A percentile compares a stretch with the other conserved stretches of the same genome.
Evolutionary conservation across 805 yeast genomes (phyloP).

Genomic region (Cyberlindnera euphorbiae): DNA sequence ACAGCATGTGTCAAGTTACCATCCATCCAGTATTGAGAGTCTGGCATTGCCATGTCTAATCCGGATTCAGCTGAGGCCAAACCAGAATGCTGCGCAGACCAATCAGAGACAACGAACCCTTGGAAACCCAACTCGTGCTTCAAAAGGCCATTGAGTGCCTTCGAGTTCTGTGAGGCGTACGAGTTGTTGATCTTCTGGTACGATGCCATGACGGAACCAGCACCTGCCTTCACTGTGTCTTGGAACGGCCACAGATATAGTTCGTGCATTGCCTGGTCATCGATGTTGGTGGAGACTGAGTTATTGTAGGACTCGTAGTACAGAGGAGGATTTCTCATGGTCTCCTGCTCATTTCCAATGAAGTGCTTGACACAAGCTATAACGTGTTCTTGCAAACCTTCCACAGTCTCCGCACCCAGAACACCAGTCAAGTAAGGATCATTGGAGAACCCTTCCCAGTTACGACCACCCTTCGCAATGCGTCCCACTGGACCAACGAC

Average conservation of each 20-base stretch:
- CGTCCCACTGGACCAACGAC: conserved; percentile 9
- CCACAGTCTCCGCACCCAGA: conserved; percentile 3
- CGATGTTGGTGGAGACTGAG: conserved; percentile 3
- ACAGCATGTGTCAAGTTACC: conserved; percentile 4
- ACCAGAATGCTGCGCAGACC: conserved; percentile 9
- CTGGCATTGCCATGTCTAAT: conserved; percentile 8
- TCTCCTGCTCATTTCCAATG: conserved; percentile 9
- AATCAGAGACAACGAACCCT: conserved; percentile 7
- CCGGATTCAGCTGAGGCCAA: conserved; percentile 3
- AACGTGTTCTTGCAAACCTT: conserved; percentile 5
- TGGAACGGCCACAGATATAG: conserved; percentile 10
- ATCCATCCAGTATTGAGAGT: conserved; percentile 4
- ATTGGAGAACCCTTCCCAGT: conserved; percentile 12
- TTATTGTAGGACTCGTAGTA: conserved; percentile 1
- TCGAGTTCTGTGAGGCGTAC: conserved; percentile 8
- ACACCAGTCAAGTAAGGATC: conserved; percentile 9
- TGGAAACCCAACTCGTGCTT: conserved; percentile 9
- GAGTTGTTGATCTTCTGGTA: conserved; percentile 10
- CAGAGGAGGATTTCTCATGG: conserved; percentile 7
- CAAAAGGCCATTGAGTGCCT: conserved; percentile 5
- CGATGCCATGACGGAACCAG: conserved; percentile 7
- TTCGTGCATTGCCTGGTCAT: conserved; percentile 9
- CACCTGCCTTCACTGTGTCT: conserved; percentile 7
- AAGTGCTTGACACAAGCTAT: conserved; percentile 9
- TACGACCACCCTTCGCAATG: conserved; percentile 8